Evolutionary conservation across 2,329 filamentous ascomycete species (phyloP), one percentile per base, ranked within the genome.

Genomic region (Phialocephala sp.): DNA sequence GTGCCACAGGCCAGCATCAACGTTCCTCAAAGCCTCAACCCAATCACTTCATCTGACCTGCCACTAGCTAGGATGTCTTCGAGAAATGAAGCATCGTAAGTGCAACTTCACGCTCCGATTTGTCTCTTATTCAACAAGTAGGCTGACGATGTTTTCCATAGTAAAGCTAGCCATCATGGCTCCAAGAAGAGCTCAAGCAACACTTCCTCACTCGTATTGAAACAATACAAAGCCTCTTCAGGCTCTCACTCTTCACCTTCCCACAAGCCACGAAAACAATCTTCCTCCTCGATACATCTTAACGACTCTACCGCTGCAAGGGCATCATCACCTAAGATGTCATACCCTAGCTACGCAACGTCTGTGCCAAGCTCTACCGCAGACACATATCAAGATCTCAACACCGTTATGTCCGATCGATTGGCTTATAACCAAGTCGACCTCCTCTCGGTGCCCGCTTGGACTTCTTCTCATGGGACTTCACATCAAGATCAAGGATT

Each of bases 361-460:
- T 32, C 8, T 27, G 9, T 32, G 9, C 32, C 24, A 12, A 32
- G 2, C 50, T 15, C 50, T 12, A 54, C 11, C 14, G 12, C 50
- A 5, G 32, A 32, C 24, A 54, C 22, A 15, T 32, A 22, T 54
- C 50, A 14, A 32, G 6, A 6, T 11, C 1, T 11, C 50, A 32
- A 27, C 50, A 54, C 50, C 11, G 14, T 4, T 18, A 5, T 24
- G 9, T 32, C 15, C 8, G 14, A 54, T 9, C 9, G 6, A 12
- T 54, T n/a, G 27, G 27, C 24, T 15, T 35, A 47, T 4, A 24
- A 22, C 4, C 4, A 57, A 18, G 35, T 35, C 39, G 60, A 62
- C 57, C 52, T 62, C 50, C 14, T 62, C n/a, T 50, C 32, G 14
- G 37, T 62, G 6, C 57, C 60, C 50, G 60, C 52, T 62, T 62